Base-by-base conservation (phyloP, 345 rosid species). In the Dipteronia dyeriana region DNA sequence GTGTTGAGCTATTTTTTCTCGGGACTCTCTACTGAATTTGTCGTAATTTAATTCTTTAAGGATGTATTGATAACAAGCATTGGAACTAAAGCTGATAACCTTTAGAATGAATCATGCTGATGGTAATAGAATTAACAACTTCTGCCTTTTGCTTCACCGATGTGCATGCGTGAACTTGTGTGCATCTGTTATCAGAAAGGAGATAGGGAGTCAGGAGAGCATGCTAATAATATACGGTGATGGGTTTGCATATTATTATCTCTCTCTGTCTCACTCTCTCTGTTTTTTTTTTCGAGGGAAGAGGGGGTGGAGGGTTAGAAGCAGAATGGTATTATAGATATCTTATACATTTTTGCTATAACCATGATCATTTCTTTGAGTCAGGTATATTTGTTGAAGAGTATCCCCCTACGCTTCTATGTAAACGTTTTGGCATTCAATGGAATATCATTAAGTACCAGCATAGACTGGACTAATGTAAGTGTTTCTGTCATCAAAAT, bases 401-500 rank as follows among this genome's bases (percentile, higher is more conserved):
- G 97, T 78, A 51, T 86, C 66, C 98, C 91, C 1, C 80, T 91
- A 56, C 89, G 98, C 39, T 79, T 90, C 41, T 94, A 88, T 54
- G 96, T 78, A 20, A 91, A 79, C 73, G 65, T 86, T 74, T 70
- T 92, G 81, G 87, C 85, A 17, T 90, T 96, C 87, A 90, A 85
- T 0, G 80, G 56, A 66, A 72, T 89, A 72, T 82, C 95, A 62
- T 64, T 93, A 68, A 79, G 80, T 73, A 90, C 92, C 78, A 82
- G 82, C 80, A 73, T 91, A 78, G 98, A 93, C 76, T 91, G 97
- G 94, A 87, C 88, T 71, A 92, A 90, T 78, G 97, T 92, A 78
- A 86, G 93, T 68, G n/a, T 76, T 53, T 70, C 59, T 76, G 41
- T 68, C 23, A 11, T 73, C 39, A 70, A 39, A 20, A 8, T 31